Evolutionary conservation across 345 rosid genomes (phyloP).

Genomic region (Populus tremula): DNA sequence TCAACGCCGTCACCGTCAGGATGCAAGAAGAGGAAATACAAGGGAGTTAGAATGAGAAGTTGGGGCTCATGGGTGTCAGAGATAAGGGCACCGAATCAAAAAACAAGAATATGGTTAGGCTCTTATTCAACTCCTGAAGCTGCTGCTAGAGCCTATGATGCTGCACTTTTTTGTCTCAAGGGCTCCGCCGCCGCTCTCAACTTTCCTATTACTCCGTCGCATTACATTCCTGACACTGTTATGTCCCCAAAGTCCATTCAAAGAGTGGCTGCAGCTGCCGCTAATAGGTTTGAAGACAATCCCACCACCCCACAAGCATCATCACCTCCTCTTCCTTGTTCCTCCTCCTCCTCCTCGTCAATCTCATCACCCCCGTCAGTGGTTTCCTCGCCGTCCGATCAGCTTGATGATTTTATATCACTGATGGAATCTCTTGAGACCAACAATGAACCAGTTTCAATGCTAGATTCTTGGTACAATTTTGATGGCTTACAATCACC

Average conservation of each 20-base stretch:
- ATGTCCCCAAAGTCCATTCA: slow-evolving; percentile 92
- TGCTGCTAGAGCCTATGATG: slow-evolving; percentile 96
- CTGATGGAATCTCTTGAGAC: slow-evolving; percentile 35
- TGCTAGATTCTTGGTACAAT: slow-evolving; percentile 43
- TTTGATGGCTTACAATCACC: slow-evolving; percentile 53
- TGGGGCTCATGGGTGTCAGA: slow-evolving; percentile 99
- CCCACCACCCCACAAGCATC: slow-evolving; percentile 16
- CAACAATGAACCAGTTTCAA: slow-evolving; percentile 25
- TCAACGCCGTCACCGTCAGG: slow-evolving; percentile 31
- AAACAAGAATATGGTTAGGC: slow-evolving; percentile 95
- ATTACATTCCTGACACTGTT: slow-evolving; percentile 38
- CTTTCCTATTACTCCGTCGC: slow-evolving; percentile 55
- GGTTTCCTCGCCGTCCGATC: slow-evolving; percentile 45
- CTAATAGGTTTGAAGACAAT: slow-evolving; percentile 28
- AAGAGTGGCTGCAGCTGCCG: slow-evolving; percentile 80
- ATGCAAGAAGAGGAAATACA: slow-evolving; percentile 58
- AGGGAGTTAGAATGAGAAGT: slow-evolving; percentile 96
- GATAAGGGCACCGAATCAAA: slow-evolving; percentile 93
- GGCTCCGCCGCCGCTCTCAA: slow-evolving; percentile 77
- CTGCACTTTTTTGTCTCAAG: slow-evolving; percentile 88
- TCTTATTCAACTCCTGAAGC: slow-evolving; percentile 94
- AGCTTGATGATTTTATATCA: slow-evolving; percentile 44
- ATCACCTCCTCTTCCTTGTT: slow-evolving; percentile 19
- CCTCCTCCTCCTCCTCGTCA: slow-evolving; percentile 23
- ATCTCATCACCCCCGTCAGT: slow-evolving; percentile 35